Evolutionary conservation across 1,284 basidiomycete species (phyloP).

Genomic region (Hortiboletus rubellus): DNA sequence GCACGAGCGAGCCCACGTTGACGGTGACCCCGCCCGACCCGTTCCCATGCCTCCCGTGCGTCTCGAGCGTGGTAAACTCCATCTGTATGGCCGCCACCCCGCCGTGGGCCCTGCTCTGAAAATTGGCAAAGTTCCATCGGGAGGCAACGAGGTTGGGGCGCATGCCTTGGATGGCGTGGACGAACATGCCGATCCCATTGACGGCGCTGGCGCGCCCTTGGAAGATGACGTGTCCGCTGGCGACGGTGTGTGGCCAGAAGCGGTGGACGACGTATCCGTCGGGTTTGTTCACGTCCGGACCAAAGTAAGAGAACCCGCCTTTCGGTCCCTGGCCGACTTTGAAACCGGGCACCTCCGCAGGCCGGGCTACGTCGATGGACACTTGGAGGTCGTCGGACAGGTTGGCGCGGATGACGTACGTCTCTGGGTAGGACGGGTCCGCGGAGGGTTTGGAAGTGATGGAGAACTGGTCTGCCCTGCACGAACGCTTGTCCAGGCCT

Average conservation of each 20-base stretch:
- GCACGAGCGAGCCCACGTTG: constrained; percentile 83
- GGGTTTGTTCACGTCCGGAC: constrained; percentile 67
- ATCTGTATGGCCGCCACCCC: constrained; percentile 88
- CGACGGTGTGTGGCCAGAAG: constrained; percentile 81
- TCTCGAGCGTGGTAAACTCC: constrained; percentile 90
- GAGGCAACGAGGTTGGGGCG: constrained; percentile 92
- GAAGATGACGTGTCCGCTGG: constrained; percentile 70
- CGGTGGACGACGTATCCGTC: constrained; percentile 92
- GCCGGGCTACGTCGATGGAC: constrained; percentile 71
- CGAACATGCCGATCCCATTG: constrained; percentile 86
- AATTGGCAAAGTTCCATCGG: constrained; percentile 95
- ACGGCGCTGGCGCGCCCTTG: constrained; percentile 69
- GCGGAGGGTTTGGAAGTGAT: constrained; percentile 70
- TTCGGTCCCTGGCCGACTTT: constrained; percentile 88
- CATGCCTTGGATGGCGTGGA: constrained; percentile 99
- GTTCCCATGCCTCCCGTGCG: constrained; percentile 71
- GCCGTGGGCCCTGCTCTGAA: constrained; percentile 72
- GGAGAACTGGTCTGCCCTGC: constrained; percentile 89
- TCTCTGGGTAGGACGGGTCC: constrained; percentile 67
- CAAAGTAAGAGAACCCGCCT: constrained; percentile 93
- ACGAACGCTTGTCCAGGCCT: constrained; percentile 81
- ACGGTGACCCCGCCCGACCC: constrained; percentile 81
- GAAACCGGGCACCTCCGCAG: constrained; percentile 78
- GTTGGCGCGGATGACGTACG: constrained; percentile 81
- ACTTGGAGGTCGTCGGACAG: constrained; percentile 82